phyloP scores from a whole-genome alignment of 139 green algal species.

The Picochlorum sp. region DNA sequence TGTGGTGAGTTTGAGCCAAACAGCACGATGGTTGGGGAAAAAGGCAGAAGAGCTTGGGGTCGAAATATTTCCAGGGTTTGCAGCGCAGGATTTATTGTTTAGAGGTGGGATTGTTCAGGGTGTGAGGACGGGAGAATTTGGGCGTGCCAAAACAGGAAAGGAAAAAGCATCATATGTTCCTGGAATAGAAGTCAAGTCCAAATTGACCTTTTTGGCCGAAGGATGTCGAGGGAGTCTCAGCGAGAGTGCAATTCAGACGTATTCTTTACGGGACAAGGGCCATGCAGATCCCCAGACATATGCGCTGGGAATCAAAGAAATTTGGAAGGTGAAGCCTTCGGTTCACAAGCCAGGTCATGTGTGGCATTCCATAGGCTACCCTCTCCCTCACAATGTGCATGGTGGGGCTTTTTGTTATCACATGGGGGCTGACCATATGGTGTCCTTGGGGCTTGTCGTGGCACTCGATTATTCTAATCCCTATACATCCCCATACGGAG shows the following conservation, averaged over 20 bases:
- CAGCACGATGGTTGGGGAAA: constrained; percentile 64
- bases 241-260: constrained; percentile 62
- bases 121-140: constrained; percentile 72
- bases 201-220: constrained; percentile 82
- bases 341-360: constrained; percentile 67
- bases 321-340: constrained; percentile 55
- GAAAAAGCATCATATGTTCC: constrained; percentile 48
- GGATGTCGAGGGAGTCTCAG: constrained; percentile 82
- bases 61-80: constrained; percentile 85
- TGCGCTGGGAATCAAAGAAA: constrained; percentile 89
- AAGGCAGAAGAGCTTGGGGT: constrained; percentile 78
- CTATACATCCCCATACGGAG: constrained; percentile 63
- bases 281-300: constrained; percentile 73
- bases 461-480: constrained; percentile 87
- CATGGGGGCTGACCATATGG: constrained; percentile 64
- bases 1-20: constrained; percentile 68
- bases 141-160: constrained; percentile 59
- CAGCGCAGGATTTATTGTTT: constrained; percentile 49
- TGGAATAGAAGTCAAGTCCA: constrained; percentile 68
- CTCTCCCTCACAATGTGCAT: constrained; percentile 61
- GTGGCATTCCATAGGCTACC: constrained; percentile 78
- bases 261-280: constrained; percentile 48
- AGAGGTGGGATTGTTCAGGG: constrained; percentile 49
- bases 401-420: constrained; percentile 91
- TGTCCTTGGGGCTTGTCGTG: constrained; percentile 76